Conservation (phyloP, 2,329 filamentous ascomycete species). For the Hypoxylon sp. region DNA sequence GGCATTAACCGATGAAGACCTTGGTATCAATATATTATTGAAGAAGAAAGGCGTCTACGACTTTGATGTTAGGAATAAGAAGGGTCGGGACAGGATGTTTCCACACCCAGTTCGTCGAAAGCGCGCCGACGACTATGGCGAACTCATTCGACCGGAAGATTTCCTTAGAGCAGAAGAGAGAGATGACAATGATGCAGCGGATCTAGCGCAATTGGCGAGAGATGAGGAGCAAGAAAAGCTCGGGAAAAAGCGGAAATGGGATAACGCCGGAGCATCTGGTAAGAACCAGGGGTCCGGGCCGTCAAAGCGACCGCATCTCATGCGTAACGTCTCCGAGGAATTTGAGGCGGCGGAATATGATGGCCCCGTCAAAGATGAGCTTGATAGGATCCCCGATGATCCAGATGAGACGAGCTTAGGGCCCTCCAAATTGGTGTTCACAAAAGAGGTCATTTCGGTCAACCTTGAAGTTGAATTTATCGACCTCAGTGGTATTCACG, state of each 20-base stretch:
- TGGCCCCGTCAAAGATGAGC: slow-evolving; percentile 66
- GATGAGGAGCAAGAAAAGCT: slow-evolving; percentile 72
- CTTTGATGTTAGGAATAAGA: slow-evolving; percentile 91
- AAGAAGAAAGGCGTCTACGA: slow-evolving; percentile 93
- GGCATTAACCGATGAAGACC: slow-evolving; percentile 87
- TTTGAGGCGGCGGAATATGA: slow-evolving; percentile 59
- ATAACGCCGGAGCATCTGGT: slow-evolving; percentile 70
- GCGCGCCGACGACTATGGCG: slow-evolving; percentile 91
- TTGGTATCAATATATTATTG: slow-evolving; percentile 91
- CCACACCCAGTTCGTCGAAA: slow-evolving; percentile 85
- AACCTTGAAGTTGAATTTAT: slow-evolving; percentile 87
- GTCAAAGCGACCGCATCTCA: slow-evolving; percentile 73
- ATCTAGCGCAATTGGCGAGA: slow-evolving; percentile 67
- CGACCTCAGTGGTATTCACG: slow-evolving; percentile 93
- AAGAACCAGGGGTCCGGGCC: slow-evolving; percentile 61
- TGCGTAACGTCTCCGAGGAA: slow-evolving; percentile 61
- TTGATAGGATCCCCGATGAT: slow-evolving; percentile 72
- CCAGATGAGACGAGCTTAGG: slow-evolving; percentile 67
- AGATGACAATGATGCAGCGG: slow-evolving; percentile 78
- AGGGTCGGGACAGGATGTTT: slow-evolving; percentile 92
- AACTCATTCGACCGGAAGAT: slow-evolving; percentile 93
- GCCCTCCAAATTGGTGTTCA: slow-evolving; percentile 82
- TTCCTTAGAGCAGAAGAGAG: slow-evolving; percentile 94
- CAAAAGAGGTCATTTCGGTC: slow-evolving; percentile 74
- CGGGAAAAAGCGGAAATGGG: slow-evolving; percentile 96